Evolutionary conservation across 2,329 filamentous ascomycete genomes (phyloP), one percentile per base, ranked within the genome.

Genomic region (Fusarium succisae): DNA sequence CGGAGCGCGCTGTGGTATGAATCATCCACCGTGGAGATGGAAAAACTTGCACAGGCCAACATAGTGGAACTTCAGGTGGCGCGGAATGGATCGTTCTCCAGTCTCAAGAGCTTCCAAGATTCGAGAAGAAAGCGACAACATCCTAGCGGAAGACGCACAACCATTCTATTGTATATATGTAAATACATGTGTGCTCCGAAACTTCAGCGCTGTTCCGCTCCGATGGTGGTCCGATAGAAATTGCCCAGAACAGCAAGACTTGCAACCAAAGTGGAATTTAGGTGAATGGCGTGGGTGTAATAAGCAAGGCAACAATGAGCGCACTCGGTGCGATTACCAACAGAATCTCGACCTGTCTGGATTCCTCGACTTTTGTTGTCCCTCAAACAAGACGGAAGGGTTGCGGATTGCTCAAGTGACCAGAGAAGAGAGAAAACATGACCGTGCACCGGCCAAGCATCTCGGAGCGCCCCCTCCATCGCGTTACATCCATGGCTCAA

Each of bases 1-100:
- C 75, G 75, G 75, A 76, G 62, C 75, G 75, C 70, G 70, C 63
- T 77, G 50, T 50, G 53, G 61, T 41, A 41, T 32, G 32, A 60
- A 67, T 39, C 39, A 48, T 53, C 48, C 66, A 45, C 62, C 37
- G 44, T 71, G 43, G 56, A 63, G 66, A 63, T 70, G 48, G 43
- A 50, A 70, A 58, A 62, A 50, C 35, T 45, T 47, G 70, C 70
- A 73, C 55, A 67, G 70, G 60, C 70, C 61, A 73, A 24, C 22
- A 26, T 37, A 41, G 54, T 71, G 66, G 56, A 47, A 48, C 32
- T 32, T n/a, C 14, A 45, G 53, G 66, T 71, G 54, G 71, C 58
- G 71, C 35, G 57, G 55, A 63, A 37, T 37, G 57, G 55, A 60
- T 50, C 50, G 45, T 48, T 50, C 35, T 65, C 48, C 37, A 65